Conservation (phyloP, 108 stramenopile genomes). For the Seminavis robusta region DNA sequence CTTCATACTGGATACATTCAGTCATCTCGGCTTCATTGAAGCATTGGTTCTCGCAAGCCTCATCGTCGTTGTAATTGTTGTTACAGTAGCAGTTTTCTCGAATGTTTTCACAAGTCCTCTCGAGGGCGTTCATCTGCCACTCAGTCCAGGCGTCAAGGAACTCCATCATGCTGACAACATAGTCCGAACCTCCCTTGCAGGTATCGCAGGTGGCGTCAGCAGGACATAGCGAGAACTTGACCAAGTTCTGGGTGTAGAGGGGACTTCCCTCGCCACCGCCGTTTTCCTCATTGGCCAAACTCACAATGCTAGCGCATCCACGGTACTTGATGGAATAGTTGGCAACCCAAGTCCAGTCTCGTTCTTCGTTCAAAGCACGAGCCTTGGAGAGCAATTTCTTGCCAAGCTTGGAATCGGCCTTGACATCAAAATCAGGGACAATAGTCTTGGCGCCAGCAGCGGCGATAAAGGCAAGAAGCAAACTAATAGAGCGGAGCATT, state of each 20-base stretch:
- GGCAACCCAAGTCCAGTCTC: slow-evolving; percentile 41
- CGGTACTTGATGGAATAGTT: slow-evolving; percentile 74
- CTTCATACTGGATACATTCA: slow-evolving; percentile 40
- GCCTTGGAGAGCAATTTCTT: slow-evolving; percentile 44
- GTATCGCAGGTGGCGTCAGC: slow-evolving; percentile 25
- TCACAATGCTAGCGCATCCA: slow-evolving; percentile 30
- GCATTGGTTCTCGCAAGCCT: slow-evolving; percentile 46
- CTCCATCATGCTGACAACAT: slow-evolving; percentile 68
- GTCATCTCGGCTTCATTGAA: slow-evolving; percentile 46
- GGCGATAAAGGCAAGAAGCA: slow-evolving; percentile 26
- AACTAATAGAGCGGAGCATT: slow-evolving; percentile 13
- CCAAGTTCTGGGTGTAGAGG: slow-evolving; percentile 65
- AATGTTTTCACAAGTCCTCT: slow-evolving; percentile 62
- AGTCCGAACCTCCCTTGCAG: slow-evolving; percentile 51
- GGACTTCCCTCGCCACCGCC: slow-evolving; percentile 26
- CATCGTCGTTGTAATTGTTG: slow-evolving; percentile 50
- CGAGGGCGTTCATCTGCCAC: slow-evolving; percentile 35
- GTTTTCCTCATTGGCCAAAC: slow-evolving; percentile 22
- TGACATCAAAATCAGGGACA: slow-evolving; percentile 23
- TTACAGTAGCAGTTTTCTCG: slow-evolving; percentile 78
- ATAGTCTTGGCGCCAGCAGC: slow-evolving; percentile 7
- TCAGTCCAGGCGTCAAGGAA: slow-evolving; percentile 70
- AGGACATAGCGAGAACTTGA: slow-evolving; percentile 74
- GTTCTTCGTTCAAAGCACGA: slow-evolving; percentile 51
- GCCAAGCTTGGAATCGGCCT: slow-evolving; percentile 49